A percentile compares a stretch with the other conserved stretches of the same genome.
These are phyloP conservation scores for Talaromyces sp. DNA, from an alignment of 2,329 filamentous ascomycete genomes.

Conservation along the genomic window DNA sequence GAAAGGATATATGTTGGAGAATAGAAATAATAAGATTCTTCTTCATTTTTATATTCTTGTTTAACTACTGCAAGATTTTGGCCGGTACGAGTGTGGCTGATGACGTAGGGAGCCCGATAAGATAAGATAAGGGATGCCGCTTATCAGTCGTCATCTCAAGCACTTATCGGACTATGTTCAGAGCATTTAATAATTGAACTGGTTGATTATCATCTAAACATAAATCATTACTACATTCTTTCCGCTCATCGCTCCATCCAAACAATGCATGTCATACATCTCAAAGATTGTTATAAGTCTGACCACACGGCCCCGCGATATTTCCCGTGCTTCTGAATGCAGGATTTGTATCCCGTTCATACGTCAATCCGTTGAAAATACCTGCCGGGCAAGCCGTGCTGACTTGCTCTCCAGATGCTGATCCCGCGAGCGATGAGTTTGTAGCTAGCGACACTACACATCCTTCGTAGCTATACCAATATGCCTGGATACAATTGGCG, in stretches of 20 bases:
- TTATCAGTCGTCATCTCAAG: not conserved
- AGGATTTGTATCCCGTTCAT: constrained; percentile 14
- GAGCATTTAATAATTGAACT: not conserved
- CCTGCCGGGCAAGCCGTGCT: constrained; percentile 15
- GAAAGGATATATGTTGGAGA: not conserved
- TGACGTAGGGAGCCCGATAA: not conserved
- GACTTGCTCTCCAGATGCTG: constrained; percentile 8
- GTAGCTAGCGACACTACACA: constrained; percentile 17
- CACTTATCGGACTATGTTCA: too few relatives aligned
- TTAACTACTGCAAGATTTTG: not conserved
- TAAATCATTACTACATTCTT: not conserved
- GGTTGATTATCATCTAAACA: not conserved
- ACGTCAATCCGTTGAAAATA: constrained; percentile 8
- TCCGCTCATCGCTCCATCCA: not conserved
- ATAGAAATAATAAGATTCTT: not conserved
- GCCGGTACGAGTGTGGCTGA: not conserved
- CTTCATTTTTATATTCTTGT: not conserved
- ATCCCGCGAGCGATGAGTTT: constrained; percentile 10
- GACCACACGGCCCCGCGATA: constrained; percentile 17
- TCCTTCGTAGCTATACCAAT: constrained; percentile 19
- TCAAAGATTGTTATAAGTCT: constrained; percentile 14
- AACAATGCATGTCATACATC: not conserved
- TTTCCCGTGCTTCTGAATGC: constrained; percentile 17
- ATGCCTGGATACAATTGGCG: constrained; percentile 18
- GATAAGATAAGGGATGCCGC: not conserved